Conservation (phyloP, 345 rosid species). For the Aquilaria yunnanensis region DNA sequence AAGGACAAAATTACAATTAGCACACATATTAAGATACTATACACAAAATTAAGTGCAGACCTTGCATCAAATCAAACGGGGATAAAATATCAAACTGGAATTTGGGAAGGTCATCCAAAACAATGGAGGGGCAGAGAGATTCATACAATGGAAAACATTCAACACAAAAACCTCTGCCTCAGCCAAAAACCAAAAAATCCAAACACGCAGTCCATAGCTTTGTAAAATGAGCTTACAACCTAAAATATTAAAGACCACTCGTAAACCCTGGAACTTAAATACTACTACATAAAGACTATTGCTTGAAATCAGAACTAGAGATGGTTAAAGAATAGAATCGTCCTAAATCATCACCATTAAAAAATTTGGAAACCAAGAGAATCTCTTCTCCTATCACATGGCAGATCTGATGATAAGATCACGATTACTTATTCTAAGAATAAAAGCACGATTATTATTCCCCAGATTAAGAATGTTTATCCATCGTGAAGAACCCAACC, state of each 20-base stretch:
- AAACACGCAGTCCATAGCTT: neutral
- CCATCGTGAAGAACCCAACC: neutral
- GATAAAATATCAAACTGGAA: too few species aligned
- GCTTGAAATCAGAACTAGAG: too few species aligned
- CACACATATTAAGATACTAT: neutral
- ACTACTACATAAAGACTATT: too few species aligned
- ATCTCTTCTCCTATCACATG: constrained; percentile 8
- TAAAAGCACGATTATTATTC: constrained; percentile 10
- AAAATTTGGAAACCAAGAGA: constrained; percentile 1
- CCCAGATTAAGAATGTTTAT: constrained; percentile 4
- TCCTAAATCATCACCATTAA: neutral
- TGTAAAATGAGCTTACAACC: neutral
- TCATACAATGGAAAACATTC: neutral
- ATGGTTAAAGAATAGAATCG: too few species aligned
- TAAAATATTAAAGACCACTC: neutral
- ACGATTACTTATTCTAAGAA: neutral
- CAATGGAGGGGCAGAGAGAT: neutral
- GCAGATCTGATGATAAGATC: constrained; percentile 13
- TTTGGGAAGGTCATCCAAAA: neutral
- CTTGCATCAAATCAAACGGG: neutral
- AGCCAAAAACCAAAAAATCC: too few species aligned
- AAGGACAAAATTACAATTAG: constrained; percentile 1
- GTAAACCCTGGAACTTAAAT: too few species aligned
- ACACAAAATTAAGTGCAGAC: neutral
- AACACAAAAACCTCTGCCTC: neutral